These are phyloP conservation scores for Gymnopilus dilepis DNA, from an alignment of 768 basidiomycete genomes.

Conservation along the genomic window DNA sequence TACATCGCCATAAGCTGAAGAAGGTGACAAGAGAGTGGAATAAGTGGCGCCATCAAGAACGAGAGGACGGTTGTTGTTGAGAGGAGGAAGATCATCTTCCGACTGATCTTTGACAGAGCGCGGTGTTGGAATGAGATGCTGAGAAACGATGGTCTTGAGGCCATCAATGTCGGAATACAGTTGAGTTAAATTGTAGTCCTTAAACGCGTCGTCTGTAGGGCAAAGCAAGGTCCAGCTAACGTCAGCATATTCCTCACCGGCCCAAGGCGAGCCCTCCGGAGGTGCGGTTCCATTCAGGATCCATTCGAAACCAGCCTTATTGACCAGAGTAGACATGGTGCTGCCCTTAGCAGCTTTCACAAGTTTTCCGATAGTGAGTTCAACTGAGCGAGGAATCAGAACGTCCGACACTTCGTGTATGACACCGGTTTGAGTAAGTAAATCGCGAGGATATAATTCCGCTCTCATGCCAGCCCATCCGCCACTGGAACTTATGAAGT, in stretches of 20 bases:
- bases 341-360: slow-evolving; percentile 86
- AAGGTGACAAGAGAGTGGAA: slow-evolving; percentile 72
- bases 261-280: slow-evolving; percentile 73
- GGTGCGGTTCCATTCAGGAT: slow-evolving; percentile 84
- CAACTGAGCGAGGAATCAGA: slow-evolving; percentile 84
- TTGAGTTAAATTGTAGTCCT: slow-evolving; percentile 78
- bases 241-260: slow-evolving; percentile 49
- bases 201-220: slow-evolving; percentile 93
- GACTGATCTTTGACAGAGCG: slow-evolving; percentile 21
- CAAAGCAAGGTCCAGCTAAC: slow-evolving; percentile 88
- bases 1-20: slow-evolving; percentile 79
- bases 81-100: slow-evolving; percentile 36
- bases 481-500: slow-evolving; percentile 68
- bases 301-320: slow-evolving; percentile 90
- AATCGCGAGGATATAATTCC: slow-evolving; percentile 60
- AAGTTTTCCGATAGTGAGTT: slow-evolving; percentile 89
- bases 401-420: slow-evolving; percentile 88
- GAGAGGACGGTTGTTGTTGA: slow-evolving; percentile 77
- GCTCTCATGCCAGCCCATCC: slow-evolving; percentile 79
- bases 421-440: slow-evolving; percentile 87
- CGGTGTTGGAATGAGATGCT: slow-evolving; percentile 72
- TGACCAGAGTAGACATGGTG: slow-evolving; percentile 86
- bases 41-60: slow-evolving; percentile 76
- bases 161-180: slow-evolving; percentile 61
- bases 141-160: slow-evolving; percentile 67